These are phyloP conservation scores for Sporothrix dimorphospora DNA, from an alignment of 2,329 filamentous ascomycete genomes.

Conservation along the genomic window DNA sequence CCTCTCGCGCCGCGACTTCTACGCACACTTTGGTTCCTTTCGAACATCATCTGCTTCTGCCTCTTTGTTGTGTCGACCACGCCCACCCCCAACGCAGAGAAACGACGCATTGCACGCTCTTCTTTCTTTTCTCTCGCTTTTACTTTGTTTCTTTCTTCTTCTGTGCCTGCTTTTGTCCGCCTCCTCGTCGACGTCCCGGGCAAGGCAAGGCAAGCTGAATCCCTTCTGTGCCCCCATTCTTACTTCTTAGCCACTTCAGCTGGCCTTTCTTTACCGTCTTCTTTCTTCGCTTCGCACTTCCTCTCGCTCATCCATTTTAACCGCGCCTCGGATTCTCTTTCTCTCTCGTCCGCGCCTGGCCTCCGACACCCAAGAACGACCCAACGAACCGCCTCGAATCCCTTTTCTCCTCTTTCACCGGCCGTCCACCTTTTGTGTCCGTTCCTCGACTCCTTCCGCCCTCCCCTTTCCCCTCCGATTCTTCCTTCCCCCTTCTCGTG, in stretches of 20 bases:
- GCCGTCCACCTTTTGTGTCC: background rate
- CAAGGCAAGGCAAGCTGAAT: constrained; percentile 6
- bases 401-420: background rate
- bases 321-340: background rate
- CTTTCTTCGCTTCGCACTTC: background rate
- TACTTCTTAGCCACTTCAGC: background rate
- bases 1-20: background rate
- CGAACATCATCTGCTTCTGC: constrained; percentile 16
- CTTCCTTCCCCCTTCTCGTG: background rate
- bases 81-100: constrained; percentile 4
- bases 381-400: too few relatives aligned
- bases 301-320: background rate
- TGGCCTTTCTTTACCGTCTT: background rate
- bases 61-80: constrained; percentile 14
- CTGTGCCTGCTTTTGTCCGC: background rate
- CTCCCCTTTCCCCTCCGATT: background rate
- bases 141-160: constrained; percentile 9
- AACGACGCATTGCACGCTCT: background rate
- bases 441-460: background rate
- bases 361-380: background rate
- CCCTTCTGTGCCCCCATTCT: background rate
- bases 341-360: background rate
- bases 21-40: background rate
- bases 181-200: background rate
- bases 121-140: background rate